These are phyloP conservation scores for Urostyla sp. DNA, from an alignment of 73 alveolate genomes.

Conservation along the genomic window DNA sequence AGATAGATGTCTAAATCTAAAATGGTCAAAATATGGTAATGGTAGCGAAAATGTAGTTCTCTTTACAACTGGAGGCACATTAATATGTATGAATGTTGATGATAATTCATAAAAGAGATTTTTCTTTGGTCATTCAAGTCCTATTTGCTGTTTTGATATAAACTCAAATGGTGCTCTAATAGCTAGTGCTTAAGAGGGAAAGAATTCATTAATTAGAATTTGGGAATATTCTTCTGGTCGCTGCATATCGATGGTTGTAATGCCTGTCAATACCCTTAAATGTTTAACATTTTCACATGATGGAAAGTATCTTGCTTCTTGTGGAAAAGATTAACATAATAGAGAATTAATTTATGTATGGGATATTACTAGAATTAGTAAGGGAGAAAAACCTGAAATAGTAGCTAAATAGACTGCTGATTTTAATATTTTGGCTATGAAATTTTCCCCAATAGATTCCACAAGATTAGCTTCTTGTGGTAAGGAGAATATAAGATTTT, in stretches of 20 bases:
- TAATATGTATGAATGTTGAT: conserved; percentile 74
- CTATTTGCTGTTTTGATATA: conserved; percentile 79
- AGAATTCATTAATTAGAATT: conserved; percentile 75
- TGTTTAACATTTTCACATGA: conserved; percentile 77
- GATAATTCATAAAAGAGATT: conserved; percentile 73
- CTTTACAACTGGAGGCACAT: conserved; percentile 79
- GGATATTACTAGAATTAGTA: conserved; percentile 84
- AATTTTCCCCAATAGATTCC: conserved; percentile 92
- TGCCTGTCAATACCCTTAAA: conserved; percentile 69
- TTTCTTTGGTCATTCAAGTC: conserved; percentile 81
- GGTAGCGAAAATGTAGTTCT: conserved; percentile 64
- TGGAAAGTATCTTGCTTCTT: conserved; percentile 71
- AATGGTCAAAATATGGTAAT: conserved; percentile 72
- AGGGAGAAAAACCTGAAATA: conserved; percentile 81
- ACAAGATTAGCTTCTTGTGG: conserved; percentile 91
- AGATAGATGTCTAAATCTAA: conserved; percentile 69
- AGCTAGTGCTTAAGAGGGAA: conserved; percentile 84
- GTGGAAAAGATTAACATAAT: conserved; percentile 75
- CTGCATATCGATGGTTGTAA: conserved; percentile 71
- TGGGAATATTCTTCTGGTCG: conserved; percentile 83
- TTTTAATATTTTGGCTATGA: conserved; percentile 78
- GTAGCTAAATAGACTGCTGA: conserved; percentile 86
- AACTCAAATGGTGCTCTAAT: conserved; percentile 80
- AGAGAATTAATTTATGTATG: conserved; percentile 86
- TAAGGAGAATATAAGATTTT: conserved; percentile 93